phyloP scores from a whole-genome alignment of 2,329 filamentous ascomycete species.

The Aspergillus eucalypticola region DNA sequence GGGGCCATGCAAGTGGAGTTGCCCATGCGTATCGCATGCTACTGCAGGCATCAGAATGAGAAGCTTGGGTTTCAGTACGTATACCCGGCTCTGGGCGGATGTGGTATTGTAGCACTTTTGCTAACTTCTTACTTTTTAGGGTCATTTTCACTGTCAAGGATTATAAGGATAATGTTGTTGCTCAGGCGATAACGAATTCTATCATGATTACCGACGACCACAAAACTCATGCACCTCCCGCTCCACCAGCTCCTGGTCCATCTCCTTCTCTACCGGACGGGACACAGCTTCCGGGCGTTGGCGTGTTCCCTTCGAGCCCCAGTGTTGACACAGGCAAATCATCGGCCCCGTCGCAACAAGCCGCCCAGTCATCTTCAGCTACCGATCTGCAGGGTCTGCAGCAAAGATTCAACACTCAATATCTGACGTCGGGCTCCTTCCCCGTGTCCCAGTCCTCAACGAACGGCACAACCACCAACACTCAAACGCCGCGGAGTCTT shows the following conservation, averaged over 20 bases:
- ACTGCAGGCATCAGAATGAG: slow-evolving; percentile 92
- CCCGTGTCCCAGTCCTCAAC: slow-evolving; percentile 40
- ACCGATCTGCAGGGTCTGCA: slow-evolving; percentile 64
- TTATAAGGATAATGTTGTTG: slow-evolving; percentile 70
- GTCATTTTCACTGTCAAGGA: slow-evolving; percentile 96
- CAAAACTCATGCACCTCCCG: slow-evolving; percentile 70
- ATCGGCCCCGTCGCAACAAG: slow-evolving; percentile 36
- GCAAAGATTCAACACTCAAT: slow-evolving; percentile 51
- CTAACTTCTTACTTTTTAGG: slow-evolving; percentile 35
- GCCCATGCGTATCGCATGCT: slow-evolving; percentile 95
- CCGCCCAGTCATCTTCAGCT: slow-evolving; percentile 60
- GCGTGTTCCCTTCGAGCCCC: slow-evolving; percentile 44
- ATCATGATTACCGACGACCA: slow-evolving; percentile 99
- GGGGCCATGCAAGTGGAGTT: slow-evolving; percentile 76
- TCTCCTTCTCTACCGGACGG: slow-evolving; percentile 40
- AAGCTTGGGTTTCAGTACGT: slow-evolving; percentile 76
- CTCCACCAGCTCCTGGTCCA: slow-evolving; percentile 35
- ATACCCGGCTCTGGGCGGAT: not conserved
- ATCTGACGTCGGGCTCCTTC: slow-evolving; percentile 43
- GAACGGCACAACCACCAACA: slow-evolving; percentile 40
- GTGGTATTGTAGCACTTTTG: not conserved
- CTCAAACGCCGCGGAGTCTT: slow-evolving; percentile 60
- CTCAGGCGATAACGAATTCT: slow-evolving; percentile 80
- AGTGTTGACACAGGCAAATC: slow-evolving; percentile 33
- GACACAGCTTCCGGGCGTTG: slow-evolving; percentile 45